Base-by-base conservation (phyloP, 1,284 basidiomycete species). In the Trichosporon coremiiforme region DNA sequence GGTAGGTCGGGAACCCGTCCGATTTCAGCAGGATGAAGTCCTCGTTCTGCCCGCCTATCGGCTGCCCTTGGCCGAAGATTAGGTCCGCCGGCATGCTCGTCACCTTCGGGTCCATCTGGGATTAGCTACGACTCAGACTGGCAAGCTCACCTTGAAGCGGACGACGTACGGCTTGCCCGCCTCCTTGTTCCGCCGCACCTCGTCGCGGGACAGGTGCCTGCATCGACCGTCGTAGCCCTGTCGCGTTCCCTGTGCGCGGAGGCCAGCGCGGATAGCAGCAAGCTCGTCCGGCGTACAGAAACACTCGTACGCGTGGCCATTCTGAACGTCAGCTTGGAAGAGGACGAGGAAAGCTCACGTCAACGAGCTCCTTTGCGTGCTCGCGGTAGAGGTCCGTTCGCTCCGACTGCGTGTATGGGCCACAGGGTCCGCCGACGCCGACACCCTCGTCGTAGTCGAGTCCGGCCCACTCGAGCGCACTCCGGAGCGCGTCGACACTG, bases 1-100 rank as follows among this genome's bases (percentile, higher is more conserved):
- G 97, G 79, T 99, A 99, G 0, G 97, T 99, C 1, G 97, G 97
- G 82, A 92, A 96, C 0, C 89, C 86, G 80, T 99, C 95, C 0
- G 91, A 90, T 83, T 99, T 99, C 74, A 98, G 85, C 1, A 99
- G 85, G 66, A 99, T 89, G 12, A 95, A 94, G 80, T 99, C 96
- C 36, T 95, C 97, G 7, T 66, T 67, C 29, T 31, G 31, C 4
- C 50, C 50, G 1, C 75, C 73, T 29, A 72, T 77, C 12, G 73
- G 73, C 65, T 79, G 73, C 4, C 75, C 70, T 15, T 73, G 68
- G 10, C 78, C 78, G 67, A 79, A 82, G 17, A 78, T 74, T 31
- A 79, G 68, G 68, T 78, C 76, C 4, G 69, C 35, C 4, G 73
- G 75, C 53, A 79, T 47, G 47, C 64, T 70, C 29, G 70, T 68